A percentile compares a stretch with the other conserved stretches of the same genome.
Evolutionary conservation across 495 filamentous ascomycete genomes (phyloP).

Genomic region (Pseudomonodictys pantanalensis): DNA sequence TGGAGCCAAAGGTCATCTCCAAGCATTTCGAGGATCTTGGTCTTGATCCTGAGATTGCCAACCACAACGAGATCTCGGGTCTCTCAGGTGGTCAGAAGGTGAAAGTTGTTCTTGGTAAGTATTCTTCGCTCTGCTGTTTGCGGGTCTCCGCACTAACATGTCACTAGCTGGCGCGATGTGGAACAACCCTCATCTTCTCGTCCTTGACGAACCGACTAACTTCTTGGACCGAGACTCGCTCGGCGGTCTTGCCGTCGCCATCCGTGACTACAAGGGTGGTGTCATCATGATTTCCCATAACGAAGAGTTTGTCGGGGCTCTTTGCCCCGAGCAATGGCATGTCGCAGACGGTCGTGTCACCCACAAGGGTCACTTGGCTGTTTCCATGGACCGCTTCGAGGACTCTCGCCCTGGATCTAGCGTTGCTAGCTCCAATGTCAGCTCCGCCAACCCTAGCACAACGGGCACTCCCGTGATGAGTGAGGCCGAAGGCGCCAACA

Average conservation of each 20-base stretch:
- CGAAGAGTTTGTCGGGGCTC: slow-evolving; percentile 94
- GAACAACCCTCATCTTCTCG: slow-evolving; percentile 97
- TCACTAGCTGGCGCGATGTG: slow-evolving; percentile 61
- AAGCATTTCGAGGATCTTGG: slow-evolving; percentile 98
- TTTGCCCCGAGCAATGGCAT: slow-evolving; percentile 93
- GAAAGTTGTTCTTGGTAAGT: slow-evolving; percentile 87
- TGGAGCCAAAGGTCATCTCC: slow-evolving; percentile 87
- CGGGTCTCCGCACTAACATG: slow-evolving; percentile 47
- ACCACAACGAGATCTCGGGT: slow-evolving; percentile 97
- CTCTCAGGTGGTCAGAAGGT: slow-evolving; percentile 99
- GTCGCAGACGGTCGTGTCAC: slow-evolving; percentile 82
- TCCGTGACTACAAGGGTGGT: slow-evolving; percentile 95
- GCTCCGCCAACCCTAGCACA: slow-evolving; percentile 55
- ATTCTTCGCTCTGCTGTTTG: slow-evolving; percentile 31
- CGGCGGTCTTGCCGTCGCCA: slow-evolving; percentile 90
- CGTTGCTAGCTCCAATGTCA: slow-evolving; percentile 49
- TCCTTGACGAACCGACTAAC: slow-evolving; percentile 98
- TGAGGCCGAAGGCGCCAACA: slow-evolving; percentile 73
- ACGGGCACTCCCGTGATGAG: slow-evolving; percentile 73
- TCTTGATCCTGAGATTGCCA: slow-evolving; percentile 94
- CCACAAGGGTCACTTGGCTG: slow-evolving; percentile 71
- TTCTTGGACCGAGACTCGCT: slow-evolving; percentile 97
- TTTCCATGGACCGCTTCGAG: slow-evolving; percentile 80
- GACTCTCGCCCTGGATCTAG: slow-evolving; percentile 65
- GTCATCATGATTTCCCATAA: slow-evolving; percentile 99